Evolutionary conservation across 2,329 filamentous ascomycete genomes (phyloP).

Genomic region (Colletotrichum sp.): DNA sequence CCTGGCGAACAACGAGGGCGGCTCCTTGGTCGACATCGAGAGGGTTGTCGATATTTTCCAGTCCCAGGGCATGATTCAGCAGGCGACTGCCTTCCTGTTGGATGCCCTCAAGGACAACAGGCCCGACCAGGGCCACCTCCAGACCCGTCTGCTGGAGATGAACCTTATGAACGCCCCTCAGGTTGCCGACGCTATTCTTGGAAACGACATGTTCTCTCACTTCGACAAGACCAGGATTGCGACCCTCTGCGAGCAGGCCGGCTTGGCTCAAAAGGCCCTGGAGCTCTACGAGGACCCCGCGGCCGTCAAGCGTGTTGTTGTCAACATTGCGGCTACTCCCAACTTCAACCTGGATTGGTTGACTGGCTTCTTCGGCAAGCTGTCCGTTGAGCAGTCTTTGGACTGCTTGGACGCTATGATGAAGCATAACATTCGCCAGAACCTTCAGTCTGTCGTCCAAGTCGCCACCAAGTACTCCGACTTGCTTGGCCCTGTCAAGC

Average conservation of each 20-base stretch:
- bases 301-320: conserved; percentile 86
- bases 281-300: conserved; percentile 94
- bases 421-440: conserved; percentile 94
- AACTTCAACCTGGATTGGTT: conserved; percentile 93
- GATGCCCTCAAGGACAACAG: conserved; percentile 95
- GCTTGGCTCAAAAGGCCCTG: conserved; percentile 83
- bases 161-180: conserved; percentile 96
- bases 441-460: conserved; percentile 91
- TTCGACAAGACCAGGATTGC: conserved; percentile 93
- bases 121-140: conserved; percentile 89
- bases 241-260: conserved; percentile 89
- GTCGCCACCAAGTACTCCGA: conserved; percentile 98
- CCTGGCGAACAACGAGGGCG: conserved; percentile 86
- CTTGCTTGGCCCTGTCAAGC: conserved; percentile 81
- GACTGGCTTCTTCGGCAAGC: conserved; percentile 87
- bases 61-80: conserved; percentile 96
- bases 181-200: conserved; percentile 95
- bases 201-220: conserved; percentile 98
- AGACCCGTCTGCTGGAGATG: conserved; percentile 97
- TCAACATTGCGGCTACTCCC: conserved; percentile 81
- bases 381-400: conserved; percentile 93
- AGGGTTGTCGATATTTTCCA: conserved; percentile 98
- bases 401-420: conserved; percentile 97
- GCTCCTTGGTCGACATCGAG: conserved; percentile 88
- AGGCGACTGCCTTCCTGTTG: conserved; percentile 96